phyloP scores from a whole-genome alignment of 148 eudicot genomes.

The Suaeda aralocaspica region DNA sequence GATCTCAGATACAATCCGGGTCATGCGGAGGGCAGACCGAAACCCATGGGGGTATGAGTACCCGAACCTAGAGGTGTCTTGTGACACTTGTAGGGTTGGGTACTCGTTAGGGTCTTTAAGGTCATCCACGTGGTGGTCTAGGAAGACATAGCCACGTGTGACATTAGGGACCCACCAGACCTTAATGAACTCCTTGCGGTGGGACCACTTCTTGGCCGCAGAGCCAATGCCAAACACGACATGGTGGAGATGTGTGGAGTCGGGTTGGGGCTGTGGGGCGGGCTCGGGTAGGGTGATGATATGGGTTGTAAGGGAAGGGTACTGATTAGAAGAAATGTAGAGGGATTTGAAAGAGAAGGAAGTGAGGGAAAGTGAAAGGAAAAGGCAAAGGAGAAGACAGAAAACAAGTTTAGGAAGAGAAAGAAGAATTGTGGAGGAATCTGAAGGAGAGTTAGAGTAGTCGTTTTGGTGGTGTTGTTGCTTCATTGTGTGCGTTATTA shows the following conservation, averaged over 20 bases:
- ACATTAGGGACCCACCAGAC: conserved; percentile 55
- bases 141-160: conserved; percentile 51
- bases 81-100: conserved; percentile 40
- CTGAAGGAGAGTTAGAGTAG: neutral
- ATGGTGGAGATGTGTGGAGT: conserved; percentile 31
- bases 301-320: neutral
- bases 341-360: conserved; percentile 17
- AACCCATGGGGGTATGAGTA: conserved; percentile 31
- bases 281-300: neutral
- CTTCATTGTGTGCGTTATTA: neutral
- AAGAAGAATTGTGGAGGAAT: neutral
- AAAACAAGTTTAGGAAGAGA: conserved; percentile 19
- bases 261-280: conserved; percentile 11
- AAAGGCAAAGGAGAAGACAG: conserved; percentile 19
- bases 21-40: conserved; percentile 43
- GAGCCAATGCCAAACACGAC: conserved; percentile 56
- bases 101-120: neutral
- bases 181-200: conserved; percentile 41
- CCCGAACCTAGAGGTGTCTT: conserved; percentile 30
- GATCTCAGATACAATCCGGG: conserved; percentile 59
- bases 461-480: conserved; percentile 12
- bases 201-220: conserved; percentile 42
- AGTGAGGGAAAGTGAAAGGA: conserved; percentile 16
- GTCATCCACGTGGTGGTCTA: conserved; percentile 27
- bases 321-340: neutral